These are phyloP conservation scores for Sporothrix globosa DNA, from an alignment of 2,329 filamentous ascomycete genomes.

Conservation along the genomic window DNA sequence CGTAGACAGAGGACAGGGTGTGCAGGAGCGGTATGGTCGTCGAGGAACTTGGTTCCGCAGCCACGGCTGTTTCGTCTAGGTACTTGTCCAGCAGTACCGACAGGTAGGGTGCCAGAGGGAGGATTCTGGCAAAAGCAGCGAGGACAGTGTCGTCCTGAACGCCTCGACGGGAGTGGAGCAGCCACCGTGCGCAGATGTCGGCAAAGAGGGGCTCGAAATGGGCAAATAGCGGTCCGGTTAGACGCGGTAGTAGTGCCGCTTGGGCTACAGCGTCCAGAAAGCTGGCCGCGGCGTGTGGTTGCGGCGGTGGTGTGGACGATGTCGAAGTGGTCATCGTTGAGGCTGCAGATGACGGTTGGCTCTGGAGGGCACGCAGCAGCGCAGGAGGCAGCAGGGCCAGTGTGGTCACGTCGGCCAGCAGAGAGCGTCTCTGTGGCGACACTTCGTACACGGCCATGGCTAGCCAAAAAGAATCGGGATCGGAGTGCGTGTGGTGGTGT, in stretches of 20 bases:
- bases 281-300: conserved; percentile 41
- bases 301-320: conserved; percentile 3
- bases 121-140: conserved; percentile 74
- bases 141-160: conserved; percentile 54
- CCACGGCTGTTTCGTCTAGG: conserved; percentile 40
- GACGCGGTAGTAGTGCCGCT: conserved; percentile 68
- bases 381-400: conserved; percentile 68
- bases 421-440: conserved; percentile 57
- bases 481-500: background rate
- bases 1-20: conserved; percentile 24
- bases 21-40: conserved; percentile 9
- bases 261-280: conserved; percentile 73
- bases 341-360: conserved; percentile 53
- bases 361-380: conserved; percentile 67
- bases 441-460: conserved; percentile 61
- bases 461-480: conserved; percentile 2
- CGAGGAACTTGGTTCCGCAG: background rate
- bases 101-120: conserved; percentile 82
- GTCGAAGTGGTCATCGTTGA: conserved; percentile 13
- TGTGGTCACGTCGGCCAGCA: conserved; percentile 58
- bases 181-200: conserved; percentile 82
- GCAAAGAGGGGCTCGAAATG: conserved; percentile 76
- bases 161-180: conserved; percentile 52
- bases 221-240: conserved; percentile 73
- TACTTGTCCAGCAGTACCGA: conserved; percentile 67